Percentiles rank a stretch among this genome's conserved stretches.
These are phyloP conservation scores for cucumber (Cucumis sativus) DNA, from an alignment of 306 rosid genomes.

Conservation along the genomic window DNA sequence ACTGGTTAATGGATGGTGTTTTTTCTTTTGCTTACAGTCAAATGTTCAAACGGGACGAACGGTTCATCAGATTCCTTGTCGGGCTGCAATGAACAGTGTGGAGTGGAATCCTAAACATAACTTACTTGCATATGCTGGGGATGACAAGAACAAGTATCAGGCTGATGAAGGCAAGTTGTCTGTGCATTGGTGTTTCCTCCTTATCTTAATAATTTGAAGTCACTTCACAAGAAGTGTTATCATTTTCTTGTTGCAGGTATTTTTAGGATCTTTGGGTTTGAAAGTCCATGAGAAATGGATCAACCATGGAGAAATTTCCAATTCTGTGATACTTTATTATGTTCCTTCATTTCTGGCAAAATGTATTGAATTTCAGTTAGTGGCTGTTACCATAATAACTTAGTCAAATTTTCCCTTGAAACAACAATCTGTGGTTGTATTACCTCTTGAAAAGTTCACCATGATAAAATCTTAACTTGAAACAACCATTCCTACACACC, in stretches of 20 bases:
- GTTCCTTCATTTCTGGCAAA: neutral
- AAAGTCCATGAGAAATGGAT: slow-evolving; percentile 30
- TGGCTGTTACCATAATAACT: neutral
- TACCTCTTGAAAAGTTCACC: too few species aligned
- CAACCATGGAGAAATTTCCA: neutral
- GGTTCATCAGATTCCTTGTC: slow-evolving; percentile 80
- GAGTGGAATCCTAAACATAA: slow-evolving; percentile 94
- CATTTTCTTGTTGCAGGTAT: slow-evolving; percentile 51
- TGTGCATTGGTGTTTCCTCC: neutral
- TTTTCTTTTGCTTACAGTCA: slow-evolving; percentile 36
- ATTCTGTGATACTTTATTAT: neutral
- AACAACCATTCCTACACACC: too few species aligned
- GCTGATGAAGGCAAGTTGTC: slow-evolving; percentile 67
- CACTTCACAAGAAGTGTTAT: neutral
- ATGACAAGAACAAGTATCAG: slow-evolving; percentile 92
- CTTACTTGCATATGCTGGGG: slow-evolving; percentile 93
- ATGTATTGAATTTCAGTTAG: neutral
- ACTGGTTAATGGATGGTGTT: neutral
- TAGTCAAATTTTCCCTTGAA: neutral
- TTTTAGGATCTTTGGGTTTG: slow-evolving; percentile 79
- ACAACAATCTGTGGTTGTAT: too few species aligned
- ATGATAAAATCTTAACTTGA: too few species aligned
- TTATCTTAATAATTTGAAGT: neutral
- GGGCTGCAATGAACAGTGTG: slow-evolving; percentile 97
- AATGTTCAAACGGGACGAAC: slow-evolving; percentile 71